A percentile compares a stretch with the other conserved stretches of the same genome.
Conservation (phyloP, 306 rosid species). For the Cucurbita pepo region DNA sequence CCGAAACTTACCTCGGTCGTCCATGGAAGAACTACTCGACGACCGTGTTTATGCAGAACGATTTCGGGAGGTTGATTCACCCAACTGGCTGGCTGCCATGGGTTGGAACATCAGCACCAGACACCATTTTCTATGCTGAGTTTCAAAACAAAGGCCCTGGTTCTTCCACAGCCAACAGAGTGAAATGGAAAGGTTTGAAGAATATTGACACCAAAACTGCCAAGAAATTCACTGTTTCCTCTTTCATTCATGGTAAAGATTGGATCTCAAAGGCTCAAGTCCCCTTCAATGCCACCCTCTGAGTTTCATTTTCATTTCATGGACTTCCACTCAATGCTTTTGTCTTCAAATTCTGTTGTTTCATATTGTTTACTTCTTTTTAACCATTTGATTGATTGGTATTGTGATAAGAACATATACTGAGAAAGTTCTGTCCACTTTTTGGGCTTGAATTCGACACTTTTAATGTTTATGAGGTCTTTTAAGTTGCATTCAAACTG, state of each 20-base stretch:
- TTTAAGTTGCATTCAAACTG: neutral
- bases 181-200: conserved; percentile 62
- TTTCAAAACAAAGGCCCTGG: conserved; percentile 50
- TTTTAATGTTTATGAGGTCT: neutral
- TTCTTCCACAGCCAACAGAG: conserved; percentile 41
- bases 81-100: conserved; percentile 86
- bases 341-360: neutral
- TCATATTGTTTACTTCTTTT: neutral
- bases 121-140: conserved; percentile 58
- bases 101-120: conserved; percentile 57
- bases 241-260: conserved; percentile 31
- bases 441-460: neutral
- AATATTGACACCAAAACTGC: conserved; percentile 23
- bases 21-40: conserved; percentile 87
- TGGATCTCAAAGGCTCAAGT: conserved; percentile 38
- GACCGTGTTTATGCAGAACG: conserved; percentile 33
- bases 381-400: conserved; percentile 4
- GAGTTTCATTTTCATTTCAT: conserved; percentile 2
- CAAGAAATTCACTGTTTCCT: conserved; percentile 23
- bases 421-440: neutral
- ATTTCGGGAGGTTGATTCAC: conserved; percentile 23
- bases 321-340: neutral
- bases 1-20: conserved; percentile 58
- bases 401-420: neutral
- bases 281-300: conserved; percentile 20